Evolutionary conservation across 495 filamentous ascomycete species (phyloP).

Genomic region (Xylaria grammica): DNA sequence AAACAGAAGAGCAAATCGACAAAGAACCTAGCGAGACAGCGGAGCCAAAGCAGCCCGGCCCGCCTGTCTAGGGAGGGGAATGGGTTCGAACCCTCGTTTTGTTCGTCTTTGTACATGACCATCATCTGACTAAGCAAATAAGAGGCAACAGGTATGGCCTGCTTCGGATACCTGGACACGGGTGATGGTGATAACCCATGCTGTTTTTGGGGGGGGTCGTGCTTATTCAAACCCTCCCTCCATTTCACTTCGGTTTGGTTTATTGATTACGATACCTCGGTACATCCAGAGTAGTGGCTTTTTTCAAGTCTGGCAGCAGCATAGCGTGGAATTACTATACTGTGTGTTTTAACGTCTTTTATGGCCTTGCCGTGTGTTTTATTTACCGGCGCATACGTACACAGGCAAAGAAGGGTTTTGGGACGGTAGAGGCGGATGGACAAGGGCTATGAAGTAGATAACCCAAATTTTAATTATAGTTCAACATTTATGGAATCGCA

Average conservation of each 20-base stretch:
- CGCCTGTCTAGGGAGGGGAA: neutral
- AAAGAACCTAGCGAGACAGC: neutral
- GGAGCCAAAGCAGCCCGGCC: neutral
- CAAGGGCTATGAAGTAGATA: no score
- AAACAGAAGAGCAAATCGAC: neutral
- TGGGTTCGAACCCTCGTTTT: neutral
- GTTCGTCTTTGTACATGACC: neutral
- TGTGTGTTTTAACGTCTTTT: neutral
- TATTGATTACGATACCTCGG: neutral
- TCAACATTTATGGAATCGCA: no score
- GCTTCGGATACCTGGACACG: no score
- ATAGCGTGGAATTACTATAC: constrained; percentile 36
- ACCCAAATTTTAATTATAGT: no score
- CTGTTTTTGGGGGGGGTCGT: no score
- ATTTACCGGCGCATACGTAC: no score
- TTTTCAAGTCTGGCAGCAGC: constrained; percentile 9
- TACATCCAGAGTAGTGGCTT: neutral
- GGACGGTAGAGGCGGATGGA: no score
- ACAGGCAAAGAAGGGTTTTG: no score
- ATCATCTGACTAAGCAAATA: no score
- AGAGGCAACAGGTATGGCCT: no score
- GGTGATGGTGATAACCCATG: no score
- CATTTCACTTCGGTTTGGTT: constrained; percentile 6
- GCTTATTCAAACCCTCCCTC: neutral
- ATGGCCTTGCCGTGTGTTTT: no score